Percentiles rank a stretch among this genome's conserved stretches.
Conservation (phyloP, 257 asterid species). For the Capsicum chinense region DNA sequence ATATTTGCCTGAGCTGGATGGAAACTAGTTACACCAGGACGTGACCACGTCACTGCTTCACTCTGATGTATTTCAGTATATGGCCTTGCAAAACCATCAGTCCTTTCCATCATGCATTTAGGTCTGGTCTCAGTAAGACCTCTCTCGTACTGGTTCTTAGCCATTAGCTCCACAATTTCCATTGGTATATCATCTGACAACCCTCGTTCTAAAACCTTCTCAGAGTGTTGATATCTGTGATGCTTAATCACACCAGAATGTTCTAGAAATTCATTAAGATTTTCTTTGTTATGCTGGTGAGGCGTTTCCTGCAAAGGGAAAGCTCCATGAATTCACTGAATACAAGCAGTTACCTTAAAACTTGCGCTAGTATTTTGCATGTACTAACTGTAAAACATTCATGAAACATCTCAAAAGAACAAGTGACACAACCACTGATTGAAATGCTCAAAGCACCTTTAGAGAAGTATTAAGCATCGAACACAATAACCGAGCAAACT, state of each 20-base stretch:
- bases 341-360: conserved; percentile 14
- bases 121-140: conserved; percentile 37
- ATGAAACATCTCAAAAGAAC: conserved; percentile 18
- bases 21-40: conserved; percentile 35
- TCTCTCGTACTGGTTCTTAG: conserved; percentile 69
- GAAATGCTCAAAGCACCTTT: conserved; percentile 21
- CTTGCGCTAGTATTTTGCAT: neutral
- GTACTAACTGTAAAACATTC: neutral
- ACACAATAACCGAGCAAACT: conserved; percentile 20
- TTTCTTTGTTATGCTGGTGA: conserved; percentile 18
- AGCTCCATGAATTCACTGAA: neutral
- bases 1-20: conserved; percentile 39
- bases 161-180: conserved; percentile 86
- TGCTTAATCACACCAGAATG: conserved; percentile 26
- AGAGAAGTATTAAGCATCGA: neutral
- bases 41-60: conserved; percentile 26
- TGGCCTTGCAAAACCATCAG: conserved; percentile 19
- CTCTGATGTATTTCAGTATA: conserved; percentile 32
- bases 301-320: conserved; percentile 26
- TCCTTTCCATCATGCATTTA: conserved; percentile 5
- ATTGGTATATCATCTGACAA: conserved; percentile 40
- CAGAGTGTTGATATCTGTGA: conserved; percentile 38
- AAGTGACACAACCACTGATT: conserved; percentile 6
- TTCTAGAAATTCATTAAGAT: conserved; percentile 27
- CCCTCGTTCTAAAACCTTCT: conserved; percentile 42